These are phyloP conservation scores for Aspergillus luchuensis DNA, from an alignment of 2,329 filamentous ascomycete genomes.

Conservation along the genomic window DNA sequence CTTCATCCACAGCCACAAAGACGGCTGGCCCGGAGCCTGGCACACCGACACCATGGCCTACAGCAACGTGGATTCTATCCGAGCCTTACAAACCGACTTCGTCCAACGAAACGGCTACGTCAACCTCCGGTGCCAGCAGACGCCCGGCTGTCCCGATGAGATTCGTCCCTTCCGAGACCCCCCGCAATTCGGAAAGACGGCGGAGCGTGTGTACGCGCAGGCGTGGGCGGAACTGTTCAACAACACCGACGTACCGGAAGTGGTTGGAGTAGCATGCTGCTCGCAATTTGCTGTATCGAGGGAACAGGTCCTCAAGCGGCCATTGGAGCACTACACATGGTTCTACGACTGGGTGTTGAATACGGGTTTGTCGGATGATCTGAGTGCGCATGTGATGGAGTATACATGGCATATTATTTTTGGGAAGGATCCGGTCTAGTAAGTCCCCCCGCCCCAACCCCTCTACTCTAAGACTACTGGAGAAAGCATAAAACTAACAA, in stretches of 20 bases:
- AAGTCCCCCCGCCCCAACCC: conserved; percentile 8
- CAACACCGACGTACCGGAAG: conserved; percentile 37
- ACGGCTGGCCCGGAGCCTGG: conserved; percentile 49
- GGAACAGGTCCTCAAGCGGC: conserved; percentile 46
- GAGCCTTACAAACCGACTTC: conserved; percentile 51
- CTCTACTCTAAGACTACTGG: too few relatives aligned
- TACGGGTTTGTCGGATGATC: conserved; percentile 47
- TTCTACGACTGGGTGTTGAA: conserved; percentile 52
- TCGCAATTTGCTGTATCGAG: conserved; percentile 55
- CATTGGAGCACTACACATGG: conserved; percentile 47
- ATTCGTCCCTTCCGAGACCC: conserved; percentile 33
- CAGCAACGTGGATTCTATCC: conserved; percentile 56
- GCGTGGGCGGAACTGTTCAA: conserved; percentile 45
- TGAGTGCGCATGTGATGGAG: conserved; percentile 55
- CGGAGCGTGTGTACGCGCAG: conserved; percentile 35
- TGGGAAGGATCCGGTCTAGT: conserved; percentile 25
- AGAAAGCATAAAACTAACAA: conserved; percentile 3
- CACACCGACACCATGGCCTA: conserved; percentile 60
- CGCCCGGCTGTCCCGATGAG: conserved; percentile 39
- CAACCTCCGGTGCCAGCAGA: conserved; percentile 57
- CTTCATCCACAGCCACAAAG: conserved; percentile 61
- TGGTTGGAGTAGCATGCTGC: conserved; percentile 52
- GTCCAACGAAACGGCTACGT: conserved; percentile 58
- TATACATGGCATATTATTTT: conserved; percentile 59
- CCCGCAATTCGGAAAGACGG: conserved; percentile 26